phyloP scores from a whole-genome alignment of 176 grass and related monocot genomes.

The Zoysia pacifica region DNA sequence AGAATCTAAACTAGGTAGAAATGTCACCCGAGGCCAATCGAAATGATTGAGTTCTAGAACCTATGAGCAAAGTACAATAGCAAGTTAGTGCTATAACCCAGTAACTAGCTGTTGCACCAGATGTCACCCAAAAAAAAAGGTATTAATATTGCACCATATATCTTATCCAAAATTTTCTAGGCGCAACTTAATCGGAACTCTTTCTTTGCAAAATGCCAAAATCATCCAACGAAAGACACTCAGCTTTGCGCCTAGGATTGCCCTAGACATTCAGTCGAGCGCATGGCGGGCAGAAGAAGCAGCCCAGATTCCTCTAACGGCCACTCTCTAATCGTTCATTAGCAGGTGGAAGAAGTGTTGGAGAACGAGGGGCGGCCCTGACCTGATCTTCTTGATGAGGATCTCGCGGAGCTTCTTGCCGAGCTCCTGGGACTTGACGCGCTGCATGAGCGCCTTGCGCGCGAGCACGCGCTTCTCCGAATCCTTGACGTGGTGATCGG shows the following conservation, averaged over 20 bases:
- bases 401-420: constrained; percentile 77
- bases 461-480: constrained; percentile 94
- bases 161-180: not conserved
- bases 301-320: not conserved
- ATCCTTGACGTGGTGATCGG: constrained; percentile 80
- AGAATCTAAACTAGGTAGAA: no score
- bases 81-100: not conserved
- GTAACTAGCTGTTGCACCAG: not conserved
- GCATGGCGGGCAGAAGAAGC: not conserved
- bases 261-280: constrained; percentile 3
- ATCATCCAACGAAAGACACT: not conserved
- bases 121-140: not conserved
- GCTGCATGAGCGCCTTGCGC: constrained; percentile 78
- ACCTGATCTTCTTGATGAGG: constrained; percentile 97
- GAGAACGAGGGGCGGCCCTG: not conserved
- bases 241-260: not conserved
- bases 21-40: no score
- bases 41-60: no score
- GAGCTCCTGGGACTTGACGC: constrained; percentile 81
- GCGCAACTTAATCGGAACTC: not conserved
- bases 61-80: not conserved
- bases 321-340: not conserved
- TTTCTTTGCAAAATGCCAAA: not conserved
- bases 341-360: not conserved
- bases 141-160: not conserved